A percentile compares a stretch with the other conserved stretches of the same genome.
Evolutionary conservation across 2,329 filamentous ascomycete genomes (phyloP).

Genomic region (Fusarium fujikuroi): DNA sequence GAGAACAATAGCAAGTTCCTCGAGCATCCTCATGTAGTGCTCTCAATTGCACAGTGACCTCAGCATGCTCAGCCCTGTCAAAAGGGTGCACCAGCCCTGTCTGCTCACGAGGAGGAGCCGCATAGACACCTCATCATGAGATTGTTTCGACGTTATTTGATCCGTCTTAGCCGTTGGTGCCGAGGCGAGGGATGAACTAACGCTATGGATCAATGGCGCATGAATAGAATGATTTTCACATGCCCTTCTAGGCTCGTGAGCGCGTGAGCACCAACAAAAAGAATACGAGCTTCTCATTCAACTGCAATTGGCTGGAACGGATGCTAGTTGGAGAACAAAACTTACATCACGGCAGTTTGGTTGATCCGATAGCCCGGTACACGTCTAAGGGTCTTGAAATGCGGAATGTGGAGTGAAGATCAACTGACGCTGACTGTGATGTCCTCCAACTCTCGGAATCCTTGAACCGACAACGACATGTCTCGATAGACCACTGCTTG

Average conservation of each 20-base stretch:
- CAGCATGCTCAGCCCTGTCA: neutral
- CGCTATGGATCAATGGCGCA: slow-evolving; percentile 4
- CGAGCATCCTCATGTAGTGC: neutral
- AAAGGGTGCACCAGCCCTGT: neutral
- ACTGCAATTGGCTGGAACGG: neutral
- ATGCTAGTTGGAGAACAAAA: neutral
- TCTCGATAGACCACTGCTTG: neutral
- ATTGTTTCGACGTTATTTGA: slow-evolving; percentile 6
- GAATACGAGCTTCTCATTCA: slow-evolving; percentile 31
- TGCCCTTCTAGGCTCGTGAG: slow-evolving; percentile 30
- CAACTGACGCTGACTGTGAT: neutral
- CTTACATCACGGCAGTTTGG: slow-evolving; percentile 8
- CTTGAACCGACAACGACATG: neutral
- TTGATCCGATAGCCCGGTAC: slow-evolving; percentile 28
- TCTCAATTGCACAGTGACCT: slow-evolving; percentile 5
- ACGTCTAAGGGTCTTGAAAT: neutral
- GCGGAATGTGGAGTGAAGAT: slow-evolving; percentile 33
- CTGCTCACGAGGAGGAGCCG: slow-evolving; percentile 2
- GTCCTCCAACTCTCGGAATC: neutral
- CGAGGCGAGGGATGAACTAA: slow-evolving; percentile 24
- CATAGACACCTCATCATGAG: slow-evolving; percentile 17
- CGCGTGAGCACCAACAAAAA: slow-evolving; percentile 30
- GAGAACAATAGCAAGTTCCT: neutral
- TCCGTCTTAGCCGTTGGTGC: slow-evolving; percentile 36
- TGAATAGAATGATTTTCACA: slow-evolving; percentile 27